phyloP scores from a whole-genome alignment of 2,329 filamentous ascomycete species.

The Colletotrichum trifolii region DNA sequence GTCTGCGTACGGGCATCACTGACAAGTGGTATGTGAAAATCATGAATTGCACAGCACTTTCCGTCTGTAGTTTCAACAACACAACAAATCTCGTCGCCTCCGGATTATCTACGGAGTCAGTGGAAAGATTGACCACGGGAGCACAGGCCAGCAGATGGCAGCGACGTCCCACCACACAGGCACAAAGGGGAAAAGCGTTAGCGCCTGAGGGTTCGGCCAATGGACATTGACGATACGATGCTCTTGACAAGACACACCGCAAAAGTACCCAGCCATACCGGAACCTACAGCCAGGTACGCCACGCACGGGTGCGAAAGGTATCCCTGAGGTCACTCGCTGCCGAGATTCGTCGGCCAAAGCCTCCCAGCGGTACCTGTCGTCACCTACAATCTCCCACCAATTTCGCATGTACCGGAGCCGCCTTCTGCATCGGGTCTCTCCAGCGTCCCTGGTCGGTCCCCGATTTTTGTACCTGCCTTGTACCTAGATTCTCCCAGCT shows the following conservation, averaged over 20 bases:
- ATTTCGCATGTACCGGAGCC: slow-evolving; percentile 38
- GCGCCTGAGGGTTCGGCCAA: slow-evolving; percentile 24
- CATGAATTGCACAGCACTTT: no score
- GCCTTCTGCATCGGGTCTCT: slow-evolving; percentile 35
- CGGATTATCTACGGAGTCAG: neutral
- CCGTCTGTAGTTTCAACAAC: no score
- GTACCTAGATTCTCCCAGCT: neutral
- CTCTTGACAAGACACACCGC: no score
- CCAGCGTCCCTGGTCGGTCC: slow-evolving; percentile 19
- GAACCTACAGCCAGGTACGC: no score
- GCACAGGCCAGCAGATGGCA: slow-evolving; percentile 30
- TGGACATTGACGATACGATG: no score
- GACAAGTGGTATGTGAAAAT: no score
- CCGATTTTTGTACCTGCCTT: slow-evolving; percentile 23
- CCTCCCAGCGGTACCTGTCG: slow-evolving; percentile 23
- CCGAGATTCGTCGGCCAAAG: no score
- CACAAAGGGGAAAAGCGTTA: slow-evolving; percentile 6
- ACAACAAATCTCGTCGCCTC: neutral
- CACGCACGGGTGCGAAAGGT: no score
- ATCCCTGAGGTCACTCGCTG: no score
- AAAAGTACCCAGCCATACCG: no score
- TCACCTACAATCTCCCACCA: slow-evolving; percentile 37
- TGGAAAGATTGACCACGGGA: slow-evolving; percentile 1
- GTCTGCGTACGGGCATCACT: no score
- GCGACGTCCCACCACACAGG: slow-evolving; percentile 16